Evolutionary conservation across 768 basidiomycete genomes (phyloP).

Genomic region (Tulasnella sp.): DNA sequence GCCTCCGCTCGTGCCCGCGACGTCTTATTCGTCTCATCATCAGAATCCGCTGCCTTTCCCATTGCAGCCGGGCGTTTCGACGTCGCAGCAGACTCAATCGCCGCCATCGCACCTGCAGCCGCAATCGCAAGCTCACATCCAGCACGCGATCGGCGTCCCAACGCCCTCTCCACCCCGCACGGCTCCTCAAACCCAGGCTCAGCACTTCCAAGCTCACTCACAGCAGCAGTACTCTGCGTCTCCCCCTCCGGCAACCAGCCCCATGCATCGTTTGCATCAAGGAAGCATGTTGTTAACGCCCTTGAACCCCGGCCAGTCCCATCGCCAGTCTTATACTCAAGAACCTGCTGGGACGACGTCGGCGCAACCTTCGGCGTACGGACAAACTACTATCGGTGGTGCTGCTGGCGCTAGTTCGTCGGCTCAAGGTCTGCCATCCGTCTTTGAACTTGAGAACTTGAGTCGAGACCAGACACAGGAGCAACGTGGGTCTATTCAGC

Average conservation of each 20-base stretch:
- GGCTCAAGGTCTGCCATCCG: constrained; percentile 6
- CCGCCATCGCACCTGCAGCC: neutral
- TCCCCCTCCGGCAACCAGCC: neutral
- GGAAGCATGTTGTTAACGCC: constrained; percentile 25
- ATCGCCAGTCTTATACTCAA: constrained; percentile 11
- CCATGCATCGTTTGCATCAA: constrained; percentile 26
- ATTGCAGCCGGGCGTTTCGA: neutral
- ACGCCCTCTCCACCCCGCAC: neutral
- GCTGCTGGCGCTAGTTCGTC: constrained; percentile 2
- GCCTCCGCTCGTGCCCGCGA: neutral
- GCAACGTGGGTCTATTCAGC: neutral
- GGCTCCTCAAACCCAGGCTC: neutral
- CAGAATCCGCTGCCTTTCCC: neutral
- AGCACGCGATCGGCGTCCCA: neutral
- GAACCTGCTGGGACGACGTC: neutral
- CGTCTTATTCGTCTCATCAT: neutral
- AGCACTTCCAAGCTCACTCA: neutral
- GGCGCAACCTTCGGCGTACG: neutral
- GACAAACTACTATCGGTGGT: neutral
- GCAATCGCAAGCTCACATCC: constrained; percentile 3
- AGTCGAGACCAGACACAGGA: neutral
- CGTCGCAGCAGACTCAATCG: constrained; percentile 12
- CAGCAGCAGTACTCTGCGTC: constrained; percentile 18
- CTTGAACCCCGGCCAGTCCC: constrained; percentile 10
- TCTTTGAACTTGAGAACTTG: constrained; percentile 3